Base-by-base conservation (phyloP, 345 rosid genomes). In the Salix caprea region DNA sequence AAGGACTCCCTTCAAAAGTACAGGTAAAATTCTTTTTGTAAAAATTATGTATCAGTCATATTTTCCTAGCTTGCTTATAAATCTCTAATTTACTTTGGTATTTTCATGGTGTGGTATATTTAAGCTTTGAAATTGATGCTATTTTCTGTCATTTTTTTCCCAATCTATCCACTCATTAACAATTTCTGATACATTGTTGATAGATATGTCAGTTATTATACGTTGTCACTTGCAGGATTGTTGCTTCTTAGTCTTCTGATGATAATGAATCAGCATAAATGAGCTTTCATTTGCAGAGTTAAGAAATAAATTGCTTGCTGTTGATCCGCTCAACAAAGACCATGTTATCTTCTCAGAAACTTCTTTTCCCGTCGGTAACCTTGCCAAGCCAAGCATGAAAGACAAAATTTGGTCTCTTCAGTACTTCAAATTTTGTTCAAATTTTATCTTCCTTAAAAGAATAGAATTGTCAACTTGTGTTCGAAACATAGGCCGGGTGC, bases 241-340 rank as follows among this genome's bases (percentile, higher is more conserved):
- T 70, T 66, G 77, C 82, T 62, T 78, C 82, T 79, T 83, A 85
- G 81, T 83, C 92, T 76, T 73, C 79, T 16, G 86, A 86, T 28
- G 74, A 72, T 70, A 77, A 75, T 44, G 91, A 91, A 74, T 77
- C 85, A 73, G 88, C 77, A 82, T 93, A 72, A 85, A 86, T 75
- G 94, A 90, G 75, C 90, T 92, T 70, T 83, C 96, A 39, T 96
- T 92, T 73, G 90, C 97, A 4, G 99, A 94, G 85, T 73, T 94
- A 82, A 92, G 98, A 86, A 98, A 96, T 77, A 90, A 96, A 80
- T 82, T 96, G 75, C 89, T 91, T 80, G 92, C 97, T 70, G 88
- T 96, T 24, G 97, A 94, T 87, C 99, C 99, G 84, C 95, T 96
- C 71, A 91, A 85, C 79, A 93, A 89, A 65, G 89, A 90, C 42